These are phyloP conservation scores for Syncephalastrum contaminatum DNA, from an alignment of 371 early-diverging fungal genomes.

Conservation along the genomic window DNA sequence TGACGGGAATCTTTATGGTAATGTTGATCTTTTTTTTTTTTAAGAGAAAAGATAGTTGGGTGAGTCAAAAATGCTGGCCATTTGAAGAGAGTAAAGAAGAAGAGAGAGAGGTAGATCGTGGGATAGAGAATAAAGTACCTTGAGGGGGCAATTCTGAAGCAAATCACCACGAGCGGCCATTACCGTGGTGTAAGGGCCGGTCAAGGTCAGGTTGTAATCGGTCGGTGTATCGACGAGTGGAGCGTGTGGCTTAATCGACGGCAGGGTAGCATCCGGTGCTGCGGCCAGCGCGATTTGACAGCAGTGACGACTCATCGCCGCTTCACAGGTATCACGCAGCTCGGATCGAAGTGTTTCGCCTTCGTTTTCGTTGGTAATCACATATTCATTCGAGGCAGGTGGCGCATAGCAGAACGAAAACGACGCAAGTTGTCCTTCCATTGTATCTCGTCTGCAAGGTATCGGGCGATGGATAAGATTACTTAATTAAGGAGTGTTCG, in stretches of 20 bases:
- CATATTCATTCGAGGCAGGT: conserved; percentile 18
- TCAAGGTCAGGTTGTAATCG: conserved; percentile 43
- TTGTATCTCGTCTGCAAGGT: background rate
- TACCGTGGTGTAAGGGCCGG: conserved; percentile 38
- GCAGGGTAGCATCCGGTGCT: conserved; percentile 17
- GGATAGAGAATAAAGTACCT: conserved; percentile 28
- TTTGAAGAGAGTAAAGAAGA: background rate
- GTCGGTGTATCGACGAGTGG: conserved; percentile 37
- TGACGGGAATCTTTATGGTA: conserved; percentile 41
- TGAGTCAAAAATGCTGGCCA: background rate
- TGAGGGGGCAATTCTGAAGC: conserved; percentile 36
- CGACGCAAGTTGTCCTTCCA: conserved; percentile 16
- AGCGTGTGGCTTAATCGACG: conserved; percentile 29
- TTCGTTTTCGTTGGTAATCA: conserved; percentile 6
- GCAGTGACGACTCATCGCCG: conserved; percentile 20
- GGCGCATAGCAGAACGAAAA: conserved; percentile 32
- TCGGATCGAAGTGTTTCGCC: conserved; percentile 15
- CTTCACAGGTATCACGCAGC: conserved; percentile 25
- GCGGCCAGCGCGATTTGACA: conserved; percentile 25
- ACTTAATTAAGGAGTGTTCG: conserved; percentile 1
- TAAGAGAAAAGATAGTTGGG: background rate
- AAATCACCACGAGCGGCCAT: conserved; percentile 46
- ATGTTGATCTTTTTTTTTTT: conserved; percentile 30
- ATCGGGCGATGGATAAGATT: conserved; percentile 14
- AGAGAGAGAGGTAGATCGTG: background rate